Conservation (phyloP, 345 rosid species). For the Heritiera littoralis region DNA sequence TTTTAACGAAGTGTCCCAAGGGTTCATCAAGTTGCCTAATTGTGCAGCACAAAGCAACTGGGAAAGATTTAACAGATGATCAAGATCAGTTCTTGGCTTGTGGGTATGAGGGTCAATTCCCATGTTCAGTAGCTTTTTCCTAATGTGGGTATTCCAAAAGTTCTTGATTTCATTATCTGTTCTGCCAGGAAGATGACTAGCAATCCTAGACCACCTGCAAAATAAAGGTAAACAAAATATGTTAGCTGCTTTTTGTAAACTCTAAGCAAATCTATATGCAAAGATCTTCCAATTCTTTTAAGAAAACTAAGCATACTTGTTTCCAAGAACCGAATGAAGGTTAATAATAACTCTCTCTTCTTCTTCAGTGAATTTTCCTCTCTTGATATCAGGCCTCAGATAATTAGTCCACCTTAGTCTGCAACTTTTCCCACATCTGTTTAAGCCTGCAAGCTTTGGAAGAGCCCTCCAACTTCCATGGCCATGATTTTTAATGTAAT, state of each 20-base stretch:
- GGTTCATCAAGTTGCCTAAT: constrained; percentile 23
- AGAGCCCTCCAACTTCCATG: constrained; percentile 74
- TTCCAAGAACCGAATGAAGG: constrained; percentile 73
- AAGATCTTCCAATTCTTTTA: not conserved
- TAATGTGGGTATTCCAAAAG: constrained; percentile 83
- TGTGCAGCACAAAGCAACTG: constrained; percentile 40
- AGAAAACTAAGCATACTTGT: constrained; percentile 51
- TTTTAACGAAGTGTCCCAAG: constrained; percentile 32
- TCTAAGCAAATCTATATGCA: too few species aligned
- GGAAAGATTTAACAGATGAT: constrained; percentile 45
- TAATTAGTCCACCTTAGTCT: constrained; percentile 90
- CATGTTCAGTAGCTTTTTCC: constrained; percentile 76
- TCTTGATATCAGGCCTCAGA: constrained; percentile 83
- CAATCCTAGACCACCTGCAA: constrained; percentile 86
- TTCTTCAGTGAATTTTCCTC: constrained; percentile 74
- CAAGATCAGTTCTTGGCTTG: constrained; percentile 60
- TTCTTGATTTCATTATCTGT: constrained; percentile 92
- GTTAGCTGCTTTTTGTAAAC: not conserved
- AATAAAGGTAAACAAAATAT: not conserved
- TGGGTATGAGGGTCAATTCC: constrained; percentile 85
- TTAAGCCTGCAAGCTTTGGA: constrained; percentile 73
- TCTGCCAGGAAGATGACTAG: constrained; percentile 75
- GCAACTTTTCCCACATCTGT: constrained; percentile 93
- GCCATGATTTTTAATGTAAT: constrained; percentile 53
- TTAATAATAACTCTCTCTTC: constrained; percentile 72